Percentiles rank a stretch among this genome's conserved stretches.
These are phyloP conservation scores for Bullera alba DNA, from an alignment of 768 basidiomycete species.

Conservation along the genomic window DNA sequence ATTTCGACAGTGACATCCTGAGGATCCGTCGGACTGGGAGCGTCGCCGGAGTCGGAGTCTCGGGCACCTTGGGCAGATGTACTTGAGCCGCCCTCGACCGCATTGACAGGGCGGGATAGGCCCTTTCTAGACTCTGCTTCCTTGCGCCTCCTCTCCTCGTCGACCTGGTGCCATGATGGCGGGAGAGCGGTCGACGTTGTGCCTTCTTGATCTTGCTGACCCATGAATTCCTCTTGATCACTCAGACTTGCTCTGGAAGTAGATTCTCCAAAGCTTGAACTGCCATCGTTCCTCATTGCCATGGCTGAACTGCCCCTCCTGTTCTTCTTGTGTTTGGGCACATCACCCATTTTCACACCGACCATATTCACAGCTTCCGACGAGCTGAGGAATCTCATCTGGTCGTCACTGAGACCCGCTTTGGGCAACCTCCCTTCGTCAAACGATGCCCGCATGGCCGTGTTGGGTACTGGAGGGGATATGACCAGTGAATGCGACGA, in stretches of 20 bases:
- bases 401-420: conserved; percentile 26
- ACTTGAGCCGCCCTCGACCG: background rate
- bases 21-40: background rate
- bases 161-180: conserved; percentile 19
- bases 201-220: no score
- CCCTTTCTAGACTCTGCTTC: conserved; percentile 13
- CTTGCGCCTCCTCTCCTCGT: conserved; percentile 9
- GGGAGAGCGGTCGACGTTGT: background rate
- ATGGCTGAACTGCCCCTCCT: conserved; percentile 6
- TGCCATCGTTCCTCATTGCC: background rate
- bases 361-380: conserved; percentile 17
- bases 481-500: conserved; percentile 26
- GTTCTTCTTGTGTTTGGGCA: conserved; percentile 8
- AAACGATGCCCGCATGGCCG: conserved; percentile 28
- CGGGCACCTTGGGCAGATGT: background rate
- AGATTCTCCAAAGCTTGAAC: background rate
- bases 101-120: conserved; percentile 1
- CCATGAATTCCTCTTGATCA: background rate
- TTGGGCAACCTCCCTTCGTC: conserved; percentile 17
- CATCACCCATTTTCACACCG: conserved; percentile 17
- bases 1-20: background rate
- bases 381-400: conserved; percentile 26
- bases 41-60: background rate
- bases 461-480: conserved; percentile 29
- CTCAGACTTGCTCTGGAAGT: no score